Evolutionary conservation across 202 grass and related monocot species (phyloP).

Genomic region (Carex arenaria): DNA sequence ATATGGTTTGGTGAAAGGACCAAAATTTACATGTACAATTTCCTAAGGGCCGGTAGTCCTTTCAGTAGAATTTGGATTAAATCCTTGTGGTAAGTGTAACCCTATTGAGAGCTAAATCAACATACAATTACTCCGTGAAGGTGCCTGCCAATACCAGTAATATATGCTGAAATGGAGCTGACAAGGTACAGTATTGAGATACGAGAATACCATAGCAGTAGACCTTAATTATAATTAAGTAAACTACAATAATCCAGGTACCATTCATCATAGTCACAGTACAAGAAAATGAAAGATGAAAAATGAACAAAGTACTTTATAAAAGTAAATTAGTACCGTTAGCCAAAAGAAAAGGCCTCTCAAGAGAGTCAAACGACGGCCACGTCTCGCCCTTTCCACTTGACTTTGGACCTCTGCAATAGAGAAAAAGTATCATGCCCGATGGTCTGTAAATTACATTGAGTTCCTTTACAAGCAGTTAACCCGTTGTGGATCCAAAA

Average conservation of each 20-base stretch:
- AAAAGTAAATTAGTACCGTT: slow-evolving; percentile 35
- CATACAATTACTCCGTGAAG: background rate
- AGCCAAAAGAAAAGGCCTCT: slow-evolving; percentile 74
- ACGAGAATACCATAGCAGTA: background rate
- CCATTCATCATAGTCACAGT: background rate
- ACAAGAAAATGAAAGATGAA: background rate
- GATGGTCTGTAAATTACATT: slow-evolving; percentile 15
- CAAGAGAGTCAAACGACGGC: slow-evolving; percentile 49
- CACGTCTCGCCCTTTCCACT: slow-evolving; percentile 20
- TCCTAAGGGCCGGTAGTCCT: background rate
- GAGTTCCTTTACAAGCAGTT: background rate
- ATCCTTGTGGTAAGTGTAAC: background rate
- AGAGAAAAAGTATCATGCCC: slow-evolving; percentile 21
- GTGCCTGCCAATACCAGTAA: background rate
- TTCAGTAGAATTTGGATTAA: background rate
- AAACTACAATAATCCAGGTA: background rate
- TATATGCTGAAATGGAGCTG: background rate
- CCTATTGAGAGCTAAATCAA: background rate
- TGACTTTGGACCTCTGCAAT: slow-evolving; percentile 41
- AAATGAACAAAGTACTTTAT: slow-evolving; percentile 10
- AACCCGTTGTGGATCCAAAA: background rate
- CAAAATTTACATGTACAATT: background rate
- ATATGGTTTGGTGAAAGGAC: background rate
- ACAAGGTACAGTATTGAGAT: background rate
- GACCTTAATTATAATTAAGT: background rate